A percentile compares a stretch with the other conserved stretches of the same genome.
Evolutionary conservation across 208 protist genomes (phyloP).

Genomic region (Trypanosomatidae sp.): DNA sequence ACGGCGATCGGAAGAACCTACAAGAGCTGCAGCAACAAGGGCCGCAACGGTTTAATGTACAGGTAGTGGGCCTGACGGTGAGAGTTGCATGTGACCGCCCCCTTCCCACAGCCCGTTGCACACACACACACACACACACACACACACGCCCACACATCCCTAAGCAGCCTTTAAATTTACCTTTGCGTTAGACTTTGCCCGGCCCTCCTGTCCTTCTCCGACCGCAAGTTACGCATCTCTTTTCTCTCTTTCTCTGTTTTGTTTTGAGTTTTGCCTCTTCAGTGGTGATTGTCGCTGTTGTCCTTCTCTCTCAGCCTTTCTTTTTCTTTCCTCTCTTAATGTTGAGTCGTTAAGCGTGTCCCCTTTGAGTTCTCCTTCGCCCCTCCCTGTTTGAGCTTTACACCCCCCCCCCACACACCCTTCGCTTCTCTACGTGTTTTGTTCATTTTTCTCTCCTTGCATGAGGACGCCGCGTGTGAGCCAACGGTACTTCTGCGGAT

Average conservation of each 20-base stretch:
- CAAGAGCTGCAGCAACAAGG: background rate
- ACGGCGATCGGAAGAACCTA: background rate
- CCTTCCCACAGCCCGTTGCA: no score
- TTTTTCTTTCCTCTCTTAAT: background rate
- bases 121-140: background rate
- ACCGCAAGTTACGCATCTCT: conserved; percentile 1
- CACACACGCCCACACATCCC: background rate
- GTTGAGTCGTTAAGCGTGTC: no score
- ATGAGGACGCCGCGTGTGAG: background rate
- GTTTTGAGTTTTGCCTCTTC: conserved; percentile 10
- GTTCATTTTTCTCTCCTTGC: conserved; percentile 8
- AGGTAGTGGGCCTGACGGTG: no score
- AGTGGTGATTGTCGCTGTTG: background rate
- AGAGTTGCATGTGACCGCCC: no score
- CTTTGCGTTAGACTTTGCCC: conserved; percentile 1
- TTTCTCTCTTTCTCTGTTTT: conserved; percentile 20
- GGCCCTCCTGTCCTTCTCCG: conserved; percentile 1
- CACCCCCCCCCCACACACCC: background rate
- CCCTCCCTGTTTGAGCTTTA: conserved; percentile 6
- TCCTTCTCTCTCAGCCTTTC: background rate
- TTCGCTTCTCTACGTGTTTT: no score
- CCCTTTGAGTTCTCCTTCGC: conserved; percentile 7
- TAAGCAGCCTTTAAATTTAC: conserved; percentile 2
- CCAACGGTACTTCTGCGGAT: background rate
- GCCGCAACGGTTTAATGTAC: background rate